Evolutionary conservation across 805 yeast species (phyloP).

Genomic region (Sporopachydermia lactativora): DNA sequence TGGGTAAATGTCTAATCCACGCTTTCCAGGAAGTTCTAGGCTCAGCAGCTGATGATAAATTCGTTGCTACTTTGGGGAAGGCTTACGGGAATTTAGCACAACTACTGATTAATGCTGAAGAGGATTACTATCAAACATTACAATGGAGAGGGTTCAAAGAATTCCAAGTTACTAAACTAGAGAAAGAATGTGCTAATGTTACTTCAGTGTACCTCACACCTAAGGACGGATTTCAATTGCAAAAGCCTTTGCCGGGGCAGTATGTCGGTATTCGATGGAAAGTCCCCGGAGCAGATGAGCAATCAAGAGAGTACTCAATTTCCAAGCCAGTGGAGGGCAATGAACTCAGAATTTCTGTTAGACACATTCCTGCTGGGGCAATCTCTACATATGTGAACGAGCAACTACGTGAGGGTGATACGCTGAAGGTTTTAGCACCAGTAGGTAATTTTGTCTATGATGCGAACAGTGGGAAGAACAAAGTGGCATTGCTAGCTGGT

Average conservation of each 20-base stretch:
- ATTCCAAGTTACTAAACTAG: constrained; percentile 30
- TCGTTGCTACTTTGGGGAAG: constrained; percentile 47
- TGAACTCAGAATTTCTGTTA: constrained; percentile 47
- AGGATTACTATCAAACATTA: constrained; percentile 27
- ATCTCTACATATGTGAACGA: constrained; percentile 38
- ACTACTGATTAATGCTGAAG: constrained; percentile 42
- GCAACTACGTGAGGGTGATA: constrained; percentile 32
- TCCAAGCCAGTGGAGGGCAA: constrained; percentile 23
- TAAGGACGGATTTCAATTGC: constrained; percentile 22
- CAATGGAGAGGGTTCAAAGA: constrained; percentile 49
- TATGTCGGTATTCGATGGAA: constrained; percentile 17
- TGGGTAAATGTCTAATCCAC: constrained; percentile 40
- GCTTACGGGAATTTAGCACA: constrained; percentile 56
- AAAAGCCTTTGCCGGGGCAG: constrained; percentile 28
- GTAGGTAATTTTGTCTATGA: constrained; percentile 27
- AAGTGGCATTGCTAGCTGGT: constrained; percentile 34
- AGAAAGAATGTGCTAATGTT: constrained; percentile 31
- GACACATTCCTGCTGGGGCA: constrained; percentile 30
- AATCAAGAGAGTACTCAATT: constrained; percentile 46
- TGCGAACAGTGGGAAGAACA: constrained; percentile 16
- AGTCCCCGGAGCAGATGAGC: constrained; percentile 24
- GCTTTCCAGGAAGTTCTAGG: constrained; percentile 45
- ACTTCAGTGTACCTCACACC: constrained; percentile 38
- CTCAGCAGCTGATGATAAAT: constrained; percentile 41
- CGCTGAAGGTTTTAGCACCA: constrained; percentile 40